Evolutionary conservation across 2,329 filamentous ascomycete genomes (phyloP), one percentile per base, ranked within the genome.

Genomic region (Ceratocystis variospora): DNA sequence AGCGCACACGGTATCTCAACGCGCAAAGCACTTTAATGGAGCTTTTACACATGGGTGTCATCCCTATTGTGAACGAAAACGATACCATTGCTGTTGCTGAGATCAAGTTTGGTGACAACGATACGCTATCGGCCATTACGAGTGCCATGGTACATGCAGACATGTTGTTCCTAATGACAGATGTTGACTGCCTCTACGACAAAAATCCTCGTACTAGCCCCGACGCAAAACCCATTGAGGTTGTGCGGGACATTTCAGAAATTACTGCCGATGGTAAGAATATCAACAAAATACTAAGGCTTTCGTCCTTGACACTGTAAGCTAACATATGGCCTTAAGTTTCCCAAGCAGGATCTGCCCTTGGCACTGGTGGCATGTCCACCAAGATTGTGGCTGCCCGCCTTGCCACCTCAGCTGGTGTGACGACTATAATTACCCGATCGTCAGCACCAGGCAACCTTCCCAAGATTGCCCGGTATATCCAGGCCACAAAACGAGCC

Each of bases 21-120:
- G 94, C 94, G 0, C 91, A 96, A 76, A 96, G 96, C 73, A 97
- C 94, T 0, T 89, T 99, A 74, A 83, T 85, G 64, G 90, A 96
- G 75, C 81, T 97, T 61, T 79, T 99, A 19, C 87, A 92, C 72
- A 94, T 96, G 87, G 92, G 92, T 1, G 93, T 97, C 31, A 95
- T 99, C 69, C 94, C 94, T 8, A 96, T 99, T 72, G 94, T 99
- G 70, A 99, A 99, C 73, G 94, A 99, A 77, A 99, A 99, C 76
- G 94, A 99, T 75, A 99, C 94, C 2, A 79, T 99, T 65, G 90
- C 92, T 28, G 94, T 99, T 70, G 89, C 93, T 57, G 94, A 99
- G 81, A 99, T 99, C 78, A 97, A 97, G 79, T 99, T 99, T 73
- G 94, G 94, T 70, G 94, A 99, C 79, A 99, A 99, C 72, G 94